Percentiles rank a stretch among this genome's conserved stretches.
Conservation (phyloP, 805 yeast species). For the Candida saitoana region DNA sequence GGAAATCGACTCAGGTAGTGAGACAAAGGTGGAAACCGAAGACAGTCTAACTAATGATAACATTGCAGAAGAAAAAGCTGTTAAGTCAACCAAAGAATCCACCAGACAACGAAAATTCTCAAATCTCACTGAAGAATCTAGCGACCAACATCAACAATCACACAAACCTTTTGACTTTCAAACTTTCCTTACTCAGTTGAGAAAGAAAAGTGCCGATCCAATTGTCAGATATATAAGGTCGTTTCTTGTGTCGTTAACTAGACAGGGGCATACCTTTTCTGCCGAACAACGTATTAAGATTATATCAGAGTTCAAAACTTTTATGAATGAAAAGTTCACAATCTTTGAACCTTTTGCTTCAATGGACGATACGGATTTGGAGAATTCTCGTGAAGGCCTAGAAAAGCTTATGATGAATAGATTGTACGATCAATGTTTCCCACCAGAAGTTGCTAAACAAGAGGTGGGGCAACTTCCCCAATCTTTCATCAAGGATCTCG, state of each 20-base stretch:
- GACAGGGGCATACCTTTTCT: constrained; percentile 56
- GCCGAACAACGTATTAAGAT: constrained; percentile 75
- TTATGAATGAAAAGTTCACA: constrained; percentile 61
- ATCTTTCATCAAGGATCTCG: constrained; percentile 54
- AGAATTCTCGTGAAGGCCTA: constrained; percentile 81
- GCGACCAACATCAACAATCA: constrained; percentile 37
- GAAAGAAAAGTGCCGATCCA: constrained; percentile 79
- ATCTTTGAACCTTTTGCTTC: constrained; percentile 69
- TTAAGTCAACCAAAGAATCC: no score
- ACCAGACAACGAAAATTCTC: no score
- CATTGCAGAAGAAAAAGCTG: no score
- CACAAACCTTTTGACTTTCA: constrained; percentile 76
- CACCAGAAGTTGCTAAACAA: constrained; percentile 59
- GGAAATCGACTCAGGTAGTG: no score
- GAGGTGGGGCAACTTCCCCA: constrained; percentile 26
- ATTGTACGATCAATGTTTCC: constrained; percentile 69
- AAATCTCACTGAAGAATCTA: no score
- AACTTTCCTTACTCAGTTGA: constrained; percentile 65
- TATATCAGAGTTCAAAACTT: constrained; percentile 68
- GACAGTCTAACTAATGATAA: background rate
- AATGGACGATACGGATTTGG: constrained; percentile 52
- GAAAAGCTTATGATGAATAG: constrained; percentile 92
- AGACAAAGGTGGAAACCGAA: background rate
- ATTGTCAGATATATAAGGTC: constrained; percentile 81
- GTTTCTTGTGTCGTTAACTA: constrained; percentile 71